These are phyloP conservation scores for Scenedesmus sp. DNA, from an alignment of 163 green algal genomes.

Conservation along the genomic window DNA sequence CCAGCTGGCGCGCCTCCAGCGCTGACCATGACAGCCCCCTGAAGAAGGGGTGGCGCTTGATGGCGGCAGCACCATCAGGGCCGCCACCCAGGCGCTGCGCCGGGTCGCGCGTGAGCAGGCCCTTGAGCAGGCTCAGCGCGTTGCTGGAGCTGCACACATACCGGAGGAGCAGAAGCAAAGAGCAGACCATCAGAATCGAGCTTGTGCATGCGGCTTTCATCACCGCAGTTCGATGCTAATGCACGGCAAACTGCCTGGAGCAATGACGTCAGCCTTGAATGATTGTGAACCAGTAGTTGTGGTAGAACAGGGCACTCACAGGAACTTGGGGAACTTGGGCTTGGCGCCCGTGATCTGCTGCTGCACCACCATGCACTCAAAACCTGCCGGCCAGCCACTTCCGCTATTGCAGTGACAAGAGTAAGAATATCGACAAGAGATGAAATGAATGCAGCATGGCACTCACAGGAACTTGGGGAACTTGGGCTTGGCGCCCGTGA, in stretches of 20 bases:
- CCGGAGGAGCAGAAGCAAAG: background rate
- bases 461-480: slow-evolving; percentile 77
- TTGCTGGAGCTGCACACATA: slow-evolving; percentile 44
- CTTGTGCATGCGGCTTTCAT: background rate
- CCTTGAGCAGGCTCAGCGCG: slow-evolving; percentile 78
- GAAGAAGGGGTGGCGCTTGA: slow-evolving; percentile 93
- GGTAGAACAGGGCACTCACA: slow-evolving; percentile 30
- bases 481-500: slow-evolving; percentile 87
- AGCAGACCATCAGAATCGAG: background rate
- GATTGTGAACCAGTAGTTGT: background rate
- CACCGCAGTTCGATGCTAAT: background rate
- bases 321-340: slow-evolving; percentile 87
- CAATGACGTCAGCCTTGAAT: background rate
- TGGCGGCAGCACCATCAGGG: slow-evolving; percentile 69
- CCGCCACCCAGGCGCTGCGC: slow-evolving; percentile 85
- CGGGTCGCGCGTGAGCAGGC: slow-evolving; percentile 84
- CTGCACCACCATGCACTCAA: background rate
- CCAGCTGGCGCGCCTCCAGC: slow-evolving; percentile 83
- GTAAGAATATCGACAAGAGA: no score
- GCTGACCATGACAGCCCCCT: slow-evolving; percentile 88
- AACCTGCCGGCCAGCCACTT: background rate
- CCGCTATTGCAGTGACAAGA: no score
- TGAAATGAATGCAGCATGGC: background rate
- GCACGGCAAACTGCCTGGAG: background rate
- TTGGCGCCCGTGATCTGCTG: slow-evolving; percentile 87